phyloP scores from a whole-genome alignment of 495 filamentous ascomycete species.

The Pseudomonodictys pantanalensis region DNA sequence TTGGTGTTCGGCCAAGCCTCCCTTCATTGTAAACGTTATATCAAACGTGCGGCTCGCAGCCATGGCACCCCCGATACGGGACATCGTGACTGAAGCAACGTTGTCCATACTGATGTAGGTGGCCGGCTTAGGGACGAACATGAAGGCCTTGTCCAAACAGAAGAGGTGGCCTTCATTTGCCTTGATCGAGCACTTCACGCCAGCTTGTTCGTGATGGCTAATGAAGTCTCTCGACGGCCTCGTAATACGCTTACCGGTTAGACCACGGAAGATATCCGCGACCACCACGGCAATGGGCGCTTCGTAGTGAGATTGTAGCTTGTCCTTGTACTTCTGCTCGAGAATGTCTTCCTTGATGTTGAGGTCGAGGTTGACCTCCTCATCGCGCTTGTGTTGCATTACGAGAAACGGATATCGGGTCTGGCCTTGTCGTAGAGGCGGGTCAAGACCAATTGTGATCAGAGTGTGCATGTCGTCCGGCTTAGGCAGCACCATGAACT shows the following conservation, averaged over 20 bases:
- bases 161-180: slow-evolving; percentile 96
- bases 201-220: slow-evolving; percentile 86
- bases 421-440: slow-evolving; percentile 93
- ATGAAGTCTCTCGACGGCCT: slow-evolving; percentile 91
- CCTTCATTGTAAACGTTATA: slow-evolving; percentile 86
- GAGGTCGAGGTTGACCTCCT: slow-evolving; percentile 93
- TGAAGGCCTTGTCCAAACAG: slow-evolving; percentile 95
- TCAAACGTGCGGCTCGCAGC: slow-evolving; percentile 96
- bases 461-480: slow-evolving; percentile 93
- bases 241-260: slow-evolving; percentile 90
- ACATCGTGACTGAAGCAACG: slow-evolving; percentile 85
- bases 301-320: slow-evolving; percentile 83
- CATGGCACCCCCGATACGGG: slow-evolving; percentile 88
- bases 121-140: slow-evolving; percentile 98
- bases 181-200: slow-evolving; percentile 99
- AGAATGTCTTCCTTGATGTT: slow-evolving; percentile 89
- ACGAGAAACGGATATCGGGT: slow-evolving; percentile 98
- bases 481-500: slow-evolving; percentile 97
- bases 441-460: slow-evolving; percentile 92
- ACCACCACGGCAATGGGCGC: slow-evolving; percentile 87
- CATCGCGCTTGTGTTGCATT: slow-evolving; percentile 98
- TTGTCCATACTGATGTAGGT: slow-evolving; percentile 95
- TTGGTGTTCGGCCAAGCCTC: slow-evolving; percentile 72
- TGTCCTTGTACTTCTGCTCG: slow-evolving; percentile 83
- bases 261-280: slow-evolving; percentile 86